Evolutionary conservation across 106 monocot species (phyloP), one percentile per base, ranked within the genome.

Genomic region (Amphibolis antarctica): DNA sequence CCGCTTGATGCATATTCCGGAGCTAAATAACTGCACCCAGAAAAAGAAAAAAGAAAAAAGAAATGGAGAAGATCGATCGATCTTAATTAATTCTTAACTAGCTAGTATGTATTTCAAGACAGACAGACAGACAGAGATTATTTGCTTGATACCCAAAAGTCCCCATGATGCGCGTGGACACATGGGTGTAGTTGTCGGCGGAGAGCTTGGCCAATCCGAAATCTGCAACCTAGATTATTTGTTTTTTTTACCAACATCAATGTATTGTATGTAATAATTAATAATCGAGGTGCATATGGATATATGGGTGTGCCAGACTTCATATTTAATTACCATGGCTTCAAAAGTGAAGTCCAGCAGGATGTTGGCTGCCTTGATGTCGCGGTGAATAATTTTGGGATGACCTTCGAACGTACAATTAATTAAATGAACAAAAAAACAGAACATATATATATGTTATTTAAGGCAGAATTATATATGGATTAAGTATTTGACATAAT

Each of bases 361-460:
- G 42, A 71, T 62, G 25, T 71, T 71, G 23, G 71, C 62, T 51
- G 71, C 62, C 43, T 71, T 66, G 60, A 92, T 92, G 65, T 92
- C 91, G 10, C 91, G 86, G 60, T 92, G 91, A 21, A 92, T 86
- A 66, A 92, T 92, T 23, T 76, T 69, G 45, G 91, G 91, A 53
- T 92, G 91, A 21, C 91, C 91, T 92, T 44, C 25, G 9, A 2
- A n/a, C n/a, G n/a, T n/a, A n/a, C n/a, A n/a, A n/a, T n/a, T n/a
- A n/a, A n/a, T n/a, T n/a, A n/a, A n/a, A n/a, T n/a, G n/a, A n/a
- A n/a, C n/a, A n/a, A n/a, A n/a, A n/a, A n/a, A n/a, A n/a, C n/a
- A n/a, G n/a, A n/a, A n/a, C n/a, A n/a, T n/a, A n/a, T n/a, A n/a
- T n/a, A n/a, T n/a, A n/a, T n/a, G n/a, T n/a, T n/a, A n/a, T n/a